These are phyloP conservation scores for Raphanus raphanistrum DNA, from an alignment of 345 rosid genomes.

Conservation along the genomic window DNA sequence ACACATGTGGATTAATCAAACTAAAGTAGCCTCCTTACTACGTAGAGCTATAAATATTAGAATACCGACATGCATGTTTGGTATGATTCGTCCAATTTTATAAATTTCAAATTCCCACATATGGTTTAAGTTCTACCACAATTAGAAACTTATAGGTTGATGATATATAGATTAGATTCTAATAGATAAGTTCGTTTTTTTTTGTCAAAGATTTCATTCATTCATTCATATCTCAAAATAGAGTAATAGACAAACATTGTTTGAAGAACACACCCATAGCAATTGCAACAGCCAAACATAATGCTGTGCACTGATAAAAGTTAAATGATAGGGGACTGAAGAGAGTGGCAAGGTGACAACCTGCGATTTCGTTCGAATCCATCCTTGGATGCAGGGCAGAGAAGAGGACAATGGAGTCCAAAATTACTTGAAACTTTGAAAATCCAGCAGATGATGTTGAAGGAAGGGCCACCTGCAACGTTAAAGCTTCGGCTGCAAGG, in stretches of 20 bases:
- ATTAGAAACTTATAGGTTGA: neutral
- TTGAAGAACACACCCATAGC: neutral
- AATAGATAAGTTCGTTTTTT: neutral
- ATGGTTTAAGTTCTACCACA: constrained; percentile 6
- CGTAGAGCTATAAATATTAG: neutral
- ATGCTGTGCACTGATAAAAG: neutral
- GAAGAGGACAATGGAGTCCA: neutral
- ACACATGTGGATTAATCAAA: constrained; percentile 8
- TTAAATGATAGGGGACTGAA: neutral
- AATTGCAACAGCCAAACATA: neutral
- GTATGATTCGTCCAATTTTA: constrained; percentile 14
- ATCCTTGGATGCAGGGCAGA: neutral
- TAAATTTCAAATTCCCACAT: neutral
- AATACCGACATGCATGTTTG: neutral
- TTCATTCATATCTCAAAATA: too few species aligned
- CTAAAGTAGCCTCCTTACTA: neutral
- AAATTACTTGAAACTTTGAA: neutral
- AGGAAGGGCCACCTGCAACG: neutral
- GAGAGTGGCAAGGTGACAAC: neutral
- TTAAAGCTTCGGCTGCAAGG: neutral
- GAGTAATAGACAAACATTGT: neutral
- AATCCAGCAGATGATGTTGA: neutral
- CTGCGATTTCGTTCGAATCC: neutral
- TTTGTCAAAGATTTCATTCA: neutral
- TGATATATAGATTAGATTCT: neutral